phyloP scores from a whole-genome alignment of 306 rosid species.

The Pyrus bretschneideri region DNA sequence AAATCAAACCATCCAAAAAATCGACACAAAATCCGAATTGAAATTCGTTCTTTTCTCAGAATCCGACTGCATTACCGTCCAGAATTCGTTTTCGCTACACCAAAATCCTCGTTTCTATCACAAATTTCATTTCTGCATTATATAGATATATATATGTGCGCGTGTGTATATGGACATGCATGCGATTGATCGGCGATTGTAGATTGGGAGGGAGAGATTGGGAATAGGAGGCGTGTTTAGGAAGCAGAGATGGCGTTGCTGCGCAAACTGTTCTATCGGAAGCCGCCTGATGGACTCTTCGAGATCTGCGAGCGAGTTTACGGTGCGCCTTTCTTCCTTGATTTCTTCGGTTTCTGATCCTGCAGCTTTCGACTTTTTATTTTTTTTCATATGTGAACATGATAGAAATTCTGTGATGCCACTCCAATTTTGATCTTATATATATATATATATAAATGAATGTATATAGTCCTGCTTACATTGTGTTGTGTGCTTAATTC shows the following conservation, averaged over 20 bases:
- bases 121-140: background rate
- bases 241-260: slow-evolving; percentile 50
- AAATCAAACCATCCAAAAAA: background rate
- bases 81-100: background rate
- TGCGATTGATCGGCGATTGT: background rate
- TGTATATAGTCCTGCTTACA: no score
- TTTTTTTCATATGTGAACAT: background rate
- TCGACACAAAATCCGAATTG: background rate
- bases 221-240: background rate
- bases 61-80: background rate
- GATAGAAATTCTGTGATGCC: background rate
- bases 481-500: background rate
- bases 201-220: background rate
- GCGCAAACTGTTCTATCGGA: slow-evolving; percentile 83
- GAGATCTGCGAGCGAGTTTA: slow-evolving; percentile 87
- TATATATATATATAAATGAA: background rate
- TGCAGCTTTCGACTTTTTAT: background rate
- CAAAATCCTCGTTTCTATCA: background rate
- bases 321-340: slow-evolving; percentile 35
- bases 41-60: background rate
- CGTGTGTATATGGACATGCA: background rate
- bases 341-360: background rate
- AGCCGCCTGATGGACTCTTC: slow-evolving; percentile 88
- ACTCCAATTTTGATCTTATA: background rate
- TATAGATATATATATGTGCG: background rate